Evolutionary conservation across 208 protist genomes (phyloP).

Genomic region (Leishmania guyanensis): DNA sequence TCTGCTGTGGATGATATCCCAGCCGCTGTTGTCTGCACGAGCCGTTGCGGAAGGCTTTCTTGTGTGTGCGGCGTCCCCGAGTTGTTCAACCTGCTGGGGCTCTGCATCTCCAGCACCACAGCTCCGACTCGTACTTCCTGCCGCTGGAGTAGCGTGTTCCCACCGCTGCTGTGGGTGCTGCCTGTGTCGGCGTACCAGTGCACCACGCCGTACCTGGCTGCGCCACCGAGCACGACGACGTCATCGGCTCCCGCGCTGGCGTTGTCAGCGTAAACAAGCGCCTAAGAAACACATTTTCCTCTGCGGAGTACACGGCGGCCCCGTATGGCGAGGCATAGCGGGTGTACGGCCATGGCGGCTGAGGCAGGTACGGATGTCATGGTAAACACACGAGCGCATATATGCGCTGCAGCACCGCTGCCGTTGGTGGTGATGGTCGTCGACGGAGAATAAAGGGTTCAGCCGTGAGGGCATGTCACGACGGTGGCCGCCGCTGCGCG

Average conservation of each 20-base stretch:
- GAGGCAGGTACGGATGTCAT: neutral
- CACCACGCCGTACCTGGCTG: conserved; percentile 26
- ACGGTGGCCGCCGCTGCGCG: neutral
- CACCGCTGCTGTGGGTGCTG: neutral
- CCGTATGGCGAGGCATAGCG: conserved; percentile 19
- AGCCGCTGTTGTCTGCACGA: neutral
- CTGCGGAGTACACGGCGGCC: conserved; percentile 13
- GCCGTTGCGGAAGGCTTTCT: neutral
- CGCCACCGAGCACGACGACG: conserved; percentile 25
- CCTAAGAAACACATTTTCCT: conserved; percentile 19
- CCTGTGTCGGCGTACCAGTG: conserved; percentile 23
- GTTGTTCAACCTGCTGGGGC: neutral
- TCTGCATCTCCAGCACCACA: neutral
- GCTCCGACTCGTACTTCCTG: neutral
- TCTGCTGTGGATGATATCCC: neutral
- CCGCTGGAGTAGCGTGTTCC: neutral
- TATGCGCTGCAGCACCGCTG: neutral
- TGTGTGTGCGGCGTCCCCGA: neutral
- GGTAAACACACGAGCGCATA: conserved; percentile 25
- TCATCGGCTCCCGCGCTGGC: neutral
- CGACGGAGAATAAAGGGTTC: conserved; percentile 19
- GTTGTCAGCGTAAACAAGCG: conserved; percentile 7
- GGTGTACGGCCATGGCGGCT: conserved; percentile 24
- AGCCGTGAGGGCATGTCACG: conserved; percentile 27
- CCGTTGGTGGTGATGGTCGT: neutral